Conservation (phyloP, 169 alveolate genomes). For the Cryptosporidium xiaoi region DNA sequence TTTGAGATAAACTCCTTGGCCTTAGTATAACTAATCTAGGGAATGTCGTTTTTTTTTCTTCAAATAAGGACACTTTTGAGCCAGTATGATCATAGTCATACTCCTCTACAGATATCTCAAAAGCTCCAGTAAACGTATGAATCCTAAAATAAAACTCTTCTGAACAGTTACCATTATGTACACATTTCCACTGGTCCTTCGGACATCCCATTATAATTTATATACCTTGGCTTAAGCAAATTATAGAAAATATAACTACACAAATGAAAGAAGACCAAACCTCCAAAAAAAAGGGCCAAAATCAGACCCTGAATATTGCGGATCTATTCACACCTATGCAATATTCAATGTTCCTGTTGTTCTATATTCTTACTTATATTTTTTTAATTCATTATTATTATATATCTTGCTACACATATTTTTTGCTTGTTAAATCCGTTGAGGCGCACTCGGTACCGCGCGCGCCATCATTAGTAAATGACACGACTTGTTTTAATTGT, state of each 20-base stretch:
- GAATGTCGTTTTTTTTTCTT: constrained; percentile 10
- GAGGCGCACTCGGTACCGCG: no score
- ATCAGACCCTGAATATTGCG: no score
- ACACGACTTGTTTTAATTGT: no score
- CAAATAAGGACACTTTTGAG: not conserved
- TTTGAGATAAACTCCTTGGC: constrained; percentile 19
- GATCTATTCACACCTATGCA: no score
- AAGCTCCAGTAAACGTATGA: constrained; percentile 63
- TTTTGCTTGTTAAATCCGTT: no score
- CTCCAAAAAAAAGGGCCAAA: no score
- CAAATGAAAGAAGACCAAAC: no score
- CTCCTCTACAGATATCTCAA: constrained; percentile 43
- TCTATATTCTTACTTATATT: no score
- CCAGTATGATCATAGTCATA: not conserved
- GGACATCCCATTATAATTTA: constrained; percentile 6
- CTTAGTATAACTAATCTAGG: constrained; percentile 56
- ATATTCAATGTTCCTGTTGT: no score
- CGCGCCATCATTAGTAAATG: no score
- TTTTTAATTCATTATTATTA: no score
- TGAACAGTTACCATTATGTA: constrained; percentile 58
- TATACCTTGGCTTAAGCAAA: not conserved
- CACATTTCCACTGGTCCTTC: constrained; percentile 45
- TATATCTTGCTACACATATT: no score
- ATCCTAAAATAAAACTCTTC: constrained; percentile 43
- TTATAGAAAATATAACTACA: not conserved